phyloP scores from a whole-genome alignment of 257 asterid species.

The Solanum infundibuliforme region DNA sequence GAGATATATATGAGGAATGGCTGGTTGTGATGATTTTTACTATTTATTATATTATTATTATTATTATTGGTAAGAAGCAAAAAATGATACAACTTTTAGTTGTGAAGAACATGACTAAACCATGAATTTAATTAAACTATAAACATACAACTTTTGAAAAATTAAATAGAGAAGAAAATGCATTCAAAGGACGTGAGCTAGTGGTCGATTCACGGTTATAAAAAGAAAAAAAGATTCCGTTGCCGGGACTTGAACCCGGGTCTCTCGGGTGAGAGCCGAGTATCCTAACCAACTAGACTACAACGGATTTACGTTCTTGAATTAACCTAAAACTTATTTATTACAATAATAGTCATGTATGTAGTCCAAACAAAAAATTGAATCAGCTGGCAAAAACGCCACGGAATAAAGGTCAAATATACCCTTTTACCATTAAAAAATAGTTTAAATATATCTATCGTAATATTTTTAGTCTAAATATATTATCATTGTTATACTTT shows the following conservation, averaged over 20 bases:
- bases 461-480: background rate
- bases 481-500: background rate
- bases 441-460: background rate
- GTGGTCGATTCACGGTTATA: background rate
- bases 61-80: background rate
- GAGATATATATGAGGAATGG: background rate
- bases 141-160: background rate
- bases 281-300: slow-evolving; percentile 98
- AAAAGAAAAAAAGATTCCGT: background rate
- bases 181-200: background rate
- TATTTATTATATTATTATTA: too few species aligned
- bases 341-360: background rate
- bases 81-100: too few species aligned
- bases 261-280: slow-evolving; percentile 98
- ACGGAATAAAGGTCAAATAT: too few species aligned
- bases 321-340: too few species aligned
- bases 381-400: too few species aligned
- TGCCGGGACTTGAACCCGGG: slow-evolving; percentile 98
- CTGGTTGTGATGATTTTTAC: background rate
- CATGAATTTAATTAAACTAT: background rate
- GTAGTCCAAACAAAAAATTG: too few species aligned
- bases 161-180: background rate
- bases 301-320: slow-evolving; percentile 26
- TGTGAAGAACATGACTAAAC: background rate
- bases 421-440: too few species aligned